phyloP scores from a whole-genome alignment of 768 basidiomycete species.

The Tricholoma sp. region DNA sequence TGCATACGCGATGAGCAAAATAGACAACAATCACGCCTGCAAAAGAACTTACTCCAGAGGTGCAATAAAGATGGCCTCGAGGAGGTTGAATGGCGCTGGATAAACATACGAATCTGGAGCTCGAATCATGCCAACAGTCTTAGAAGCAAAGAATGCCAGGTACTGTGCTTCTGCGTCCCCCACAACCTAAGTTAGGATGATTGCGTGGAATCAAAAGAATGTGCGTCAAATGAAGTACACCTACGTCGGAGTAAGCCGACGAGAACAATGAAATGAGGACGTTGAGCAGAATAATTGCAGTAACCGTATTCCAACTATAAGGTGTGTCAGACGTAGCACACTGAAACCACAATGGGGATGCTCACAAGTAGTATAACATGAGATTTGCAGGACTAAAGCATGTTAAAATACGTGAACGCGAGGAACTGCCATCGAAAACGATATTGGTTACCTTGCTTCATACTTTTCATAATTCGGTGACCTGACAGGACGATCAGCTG shows the following conservation, averaged over 20 bases:
- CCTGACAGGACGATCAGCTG: conserved; percentile 25
- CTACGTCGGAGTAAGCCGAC: conserved; percentile 84
- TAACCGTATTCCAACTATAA: conserved; percentile 74
- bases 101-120: conserved; percentile 85
- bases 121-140: conserved; percentile 80
- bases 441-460: conserved; percentile 33
- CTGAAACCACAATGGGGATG: background rate
- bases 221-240: conserved; percentile 16
- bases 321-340: conserved; percentile 1
- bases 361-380: conserved; percentile 75
- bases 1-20: background rate
- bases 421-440: background rate
- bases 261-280: conserved; percentile 95
- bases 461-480: conserved; percentile 66
- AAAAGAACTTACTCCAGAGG: conserved; percentile 72
- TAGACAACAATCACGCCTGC: conserved; percentile 1
- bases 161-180: conserved; percentile 88
- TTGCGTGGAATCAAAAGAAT: background rate
- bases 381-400: conserved; percentile 49
- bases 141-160: conserved; percentile 84
- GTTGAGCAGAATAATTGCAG: conserved; percentile 83
- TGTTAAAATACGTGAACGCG: background rate
- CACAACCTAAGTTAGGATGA: conserved; percentile 46
- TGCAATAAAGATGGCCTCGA: conserved; percentile 74
- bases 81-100: conserved; percentile 88